These are phyloP conservation scores for Neurospora crassa DNA, from an alignment of 2,329 filamentous ascomycete species.

Conservation along the genomic window DNA sequence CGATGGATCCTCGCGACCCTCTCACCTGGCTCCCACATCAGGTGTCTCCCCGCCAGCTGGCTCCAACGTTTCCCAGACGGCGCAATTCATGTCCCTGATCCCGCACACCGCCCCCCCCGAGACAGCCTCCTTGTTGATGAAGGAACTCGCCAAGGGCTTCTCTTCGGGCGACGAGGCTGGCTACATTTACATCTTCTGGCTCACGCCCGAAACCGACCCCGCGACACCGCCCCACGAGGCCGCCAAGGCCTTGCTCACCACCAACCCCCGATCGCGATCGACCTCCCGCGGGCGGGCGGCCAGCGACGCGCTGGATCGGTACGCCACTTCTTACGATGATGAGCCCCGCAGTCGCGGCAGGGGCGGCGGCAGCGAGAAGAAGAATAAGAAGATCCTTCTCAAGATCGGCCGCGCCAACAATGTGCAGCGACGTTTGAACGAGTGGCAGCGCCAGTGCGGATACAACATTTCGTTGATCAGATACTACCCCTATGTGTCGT, in stretches of 20 bases:
- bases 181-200: constrained; percentile 99
- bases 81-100: constrained; percentile 55
- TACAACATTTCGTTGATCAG: constrained; percentile 80
- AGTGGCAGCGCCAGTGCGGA: constrained; percentile 90
- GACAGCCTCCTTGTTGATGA: constrained; percentile 59
- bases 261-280: constrained; percentile 23
- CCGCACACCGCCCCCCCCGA: constrained; percentile 56
- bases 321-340: constrained; percentile 23
- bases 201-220: constrained; percentile 57
- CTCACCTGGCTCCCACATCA: constrained; percentile 6
- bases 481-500: constrained; percentile 75
- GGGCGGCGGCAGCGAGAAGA: constrained; percentile 17
- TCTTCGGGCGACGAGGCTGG: constrained; percentile 69
- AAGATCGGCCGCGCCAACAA: constrained; percentile 66
- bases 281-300: constrained; percentile 34
- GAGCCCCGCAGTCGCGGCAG: not conserved
- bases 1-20: constrained; percentile 5
- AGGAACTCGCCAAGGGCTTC: constrained; percentile 68
- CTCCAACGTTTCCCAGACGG: constrained; percentile 25
- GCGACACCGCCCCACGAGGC: constrained; percentile 47
- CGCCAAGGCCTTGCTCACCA: constrained; percentile 48
- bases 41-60: constrained; percentile 21
- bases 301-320: constrained; percentile 46
- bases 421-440: constrained; percentile 80
- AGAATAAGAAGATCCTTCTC: constrained; percentile 53